A percentile compares a stretch with the other conserved stretches of the same genome.
phyloP scores from a whole-genome alignment of 2,329 filamentous ascomycete species.

The Ceratocystis colombiana region DNA sequence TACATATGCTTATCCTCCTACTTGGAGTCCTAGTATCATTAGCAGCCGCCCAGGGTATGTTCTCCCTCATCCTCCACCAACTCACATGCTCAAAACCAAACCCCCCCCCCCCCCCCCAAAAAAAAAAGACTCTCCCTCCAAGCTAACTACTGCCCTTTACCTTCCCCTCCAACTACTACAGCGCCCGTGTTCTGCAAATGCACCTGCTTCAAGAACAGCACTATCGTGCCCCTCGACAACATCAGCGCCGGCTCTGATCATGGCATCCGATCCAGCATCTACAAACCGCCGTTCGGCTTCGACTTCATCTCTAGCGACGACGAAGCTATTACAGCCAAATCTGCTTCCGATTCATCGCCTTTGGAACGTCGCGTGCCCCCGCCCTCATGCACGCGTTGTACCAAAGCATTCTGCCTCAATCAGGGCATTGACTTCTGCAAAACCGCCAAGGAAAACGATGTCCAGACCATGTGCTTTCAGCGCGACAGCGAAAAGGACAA shows the following conservation, averaged over 20 bases:
- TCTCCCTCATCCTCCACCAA: neutral
- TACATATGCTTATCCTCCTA: conserved; percentile 34
- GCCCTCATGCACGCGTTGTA: conserved; percentile 49
- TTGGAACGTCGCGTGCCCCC: conserved; percentile 31
- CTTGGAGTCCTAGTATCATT: conserved; percentile 32
- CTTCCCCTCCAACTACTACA: conserved; percentile 29
- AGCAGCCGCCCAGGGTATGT: conserved; percentile 38
- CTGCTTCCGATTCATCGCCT: conserved; percentile 18
- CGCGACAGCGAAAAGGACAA: conserved; percentile 57
- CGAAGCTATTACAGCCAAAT: conserved; percentile 1
- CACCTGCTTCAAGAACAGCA: conserved; percentile 60
- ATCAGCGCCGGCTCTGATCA: conserved; percentile 29
- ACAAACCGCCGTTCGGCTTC: conserved; percentile 27
- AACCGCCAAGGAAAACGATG: conserved; percentile 50
- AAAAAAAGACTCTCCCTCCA: neutral
- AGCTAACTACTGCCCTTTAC: neutral
- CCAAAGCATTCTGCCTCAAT: conserved; percentile 52
- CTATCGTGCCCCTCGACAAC: conserved; percentile 49
- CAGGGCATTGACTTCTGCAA: conserved; percentile 54
- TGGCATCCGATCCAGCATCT: conserved; percentile 26
- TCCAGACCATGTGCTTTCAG: conserved; percentile 55
- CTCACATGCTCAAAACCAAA: conserved; percentile 3
- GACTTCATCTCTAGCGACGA: conserved; percentile 25
- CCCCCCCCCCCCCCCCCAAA: conserved; percentile 27
- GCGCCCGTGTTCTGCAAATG: conserved; percentile 59